Percentiles rank a stretch among this genome's conserved stretches.
Evolutionary conservation across 345 rosid genomes (phyloP).

Genomic region (Moringa oleifera): DNA sequence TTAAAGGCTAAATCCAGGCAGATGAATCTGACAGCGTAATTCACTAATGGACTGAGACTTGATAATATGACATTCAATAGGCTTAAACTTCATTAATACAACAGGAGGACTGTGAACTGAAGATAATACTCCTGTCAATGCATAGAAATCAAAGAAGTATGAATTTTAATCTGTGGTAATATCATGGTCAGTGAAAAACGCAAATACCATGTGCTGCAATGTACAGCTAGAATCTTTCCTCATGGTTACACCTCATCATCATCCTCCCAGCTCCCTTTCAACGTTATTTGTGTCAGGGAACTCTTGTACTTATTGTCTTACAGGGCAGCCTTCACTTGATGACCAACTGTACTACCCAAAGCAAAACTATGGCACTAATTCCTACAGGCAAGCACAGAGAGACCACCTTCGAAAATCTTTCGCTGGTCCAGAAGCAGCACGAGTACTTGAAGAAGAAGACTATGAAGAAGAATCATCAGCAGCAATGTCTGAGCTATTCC

Average conservation of each 20-base stretch:
- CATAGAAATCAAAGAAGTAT: too few relatives aligned
- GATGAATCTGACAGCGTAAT: too few relatives aligned
- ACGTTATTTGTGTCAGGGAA: constrained; percentile 36
- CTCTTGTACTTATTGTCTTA: constrained; percentile 50
- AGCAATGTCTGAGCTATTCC: constrained; percentile 56
- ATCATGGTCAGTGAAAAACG: too few relatives aligned
- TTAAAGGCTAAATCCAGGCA: too few relatives aligned
- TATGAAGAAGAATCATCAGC: constrained; percentile 40
- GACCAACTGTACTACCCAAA: constrained; percentile 50
- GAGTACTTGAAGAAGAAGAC: constrained; percentile 34
- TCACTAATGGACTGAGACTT: too few relatives aligned
- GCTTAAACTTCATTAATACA: too few relatives aligned
- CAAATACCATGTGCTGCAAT: too few relatives aligned
- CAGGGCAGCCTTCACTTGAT: constrained; percentile 50
- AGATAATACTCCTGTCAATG: too few relatives aligned
- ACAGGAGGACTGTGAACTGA: too few relatives aligned
- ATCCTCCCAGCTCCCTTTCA: constrained; percentile 6
- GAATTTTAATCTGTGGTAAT: too few relatives aligned
- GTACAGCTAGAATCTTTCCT: constrained; percentile 1
- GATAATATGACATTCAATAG: too few relatives aligned
- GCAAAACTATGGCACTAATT: constrained; percentile 34
- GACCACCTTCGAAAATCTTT: constrained; percentile 49
- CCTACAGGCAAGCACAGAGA: constrained; percentile 31
- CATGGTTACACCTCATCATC: background rate
- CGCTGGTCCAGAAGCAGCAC: constrained; percentile 39